A percentile compares a stretch with the other conserved stretches of the same genome.
Conservation (phyloP, 169 alveolate species). For the Fabrea salina region DNA sequence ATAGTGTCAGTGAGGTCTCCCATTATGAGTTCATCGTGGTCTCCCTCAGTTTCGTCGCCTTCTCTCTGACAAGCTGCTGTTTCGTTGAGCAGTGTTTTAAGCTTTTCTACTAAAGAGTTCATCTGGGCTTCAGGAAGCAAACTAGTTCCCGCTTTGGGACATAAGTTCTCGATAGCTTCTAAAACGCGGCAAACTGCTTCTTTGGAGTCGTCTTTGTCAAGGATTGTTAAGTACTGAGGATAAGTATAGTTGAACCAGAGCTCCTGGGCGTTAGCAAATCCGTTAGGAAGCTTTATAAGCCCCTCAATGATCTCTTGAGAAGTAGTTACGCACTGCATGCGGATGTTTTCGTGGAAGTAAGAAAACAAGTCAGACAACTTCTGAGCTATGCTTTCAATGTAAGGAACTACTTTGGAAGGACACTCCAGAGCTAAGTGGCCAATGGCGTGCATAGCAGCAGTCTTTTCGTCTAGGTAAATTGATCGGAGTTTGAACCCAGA, state of each 20-base stretch:
- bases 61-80: not conserved
- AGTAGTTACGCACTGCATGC: constrained; percentile 22
- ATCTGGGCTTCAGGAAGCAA: not conserved
- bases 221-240: not conserved
- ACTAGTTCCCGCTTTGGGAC: not conserved
- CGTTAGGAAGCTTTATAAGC: constrained; percentile 5
- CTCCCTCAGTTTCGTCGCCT: constrained; percentile 29
- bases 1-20: constrained; percentile 5
- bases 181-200: not conserved
- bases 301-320: constrained; percentile 21
- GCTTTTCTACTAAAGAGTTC: not conserved
- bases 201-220: constrained; percentile 5
- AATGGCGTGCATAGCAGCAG: constrained; percentile 22
- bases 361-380: not conserved
- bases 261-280: not conserved
- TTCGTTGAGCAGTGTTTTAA: not conserved
- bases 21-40: constrained; percentile 10
- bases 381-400: not conserved
- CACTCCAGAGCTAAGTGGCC: constrained; percentile 1
- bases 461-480: constrained; percentile 8
- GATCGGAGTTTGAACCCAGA: constrained; percentile 7
- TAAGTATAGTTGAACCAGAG: not conserved
- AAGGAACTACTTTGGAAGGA: not conserved
- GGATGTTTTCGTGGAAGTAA: constrained; percentile 20
- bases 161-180: not conserved